Evolutionary conservation across 2,329 filamentous ascomycete species (phyloP), one percentile per base, ranked within the genome.

Genomic region (Paecilomyces sp.): DNA sequence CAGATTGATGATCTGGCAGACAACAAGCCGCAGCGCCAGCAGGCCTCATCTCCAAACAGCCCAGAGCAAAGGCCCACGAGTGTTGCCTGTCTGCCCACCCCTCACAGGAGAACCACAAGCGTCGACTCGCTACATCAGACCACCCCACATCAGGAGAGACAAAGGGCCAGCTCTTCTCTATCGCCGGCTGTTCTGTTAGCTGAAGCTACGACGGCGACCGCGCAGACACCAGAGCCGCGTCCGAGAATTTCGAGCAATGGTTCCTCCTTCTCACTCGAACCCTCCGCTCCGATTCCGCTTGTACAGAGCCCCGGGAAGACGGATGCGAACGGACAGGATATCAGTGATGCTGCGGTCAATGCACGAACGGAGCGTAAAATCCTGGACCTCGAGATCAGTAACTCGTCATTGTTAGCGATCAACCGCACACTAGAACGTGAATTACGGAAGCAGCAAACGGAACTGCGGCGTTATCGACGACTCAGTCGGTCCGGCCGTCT

Each of bases 311-410:
- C 79, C 72, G 31, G 77, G 76, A 66, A 73, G 68, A 62, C 71
- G 69, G 73, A 80, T 63, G 69, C 67, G 79, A 59, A 66, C 1
- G 70, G 81, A 12, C 75, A 88, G 58, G 81, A 85, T 7, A 79
- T 89, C 62, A 89, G 85, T 62, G 92, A 95, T 61, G 81, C 91
- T 6, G 91, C 94, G 11, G 85, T 89, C n/a, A 94, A 91, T 71
- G 94, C 94, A 13, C 85, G 94, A 31, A 85, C 91, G 36, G 94
- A 97, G 74, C 86, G 94, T 62, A 99, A 97, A 77, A 92, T 99
- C 0, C 85, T 97, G 65, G 94, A 99, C 72, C 80, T 99, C 5
- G 91, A 99, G 72, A 99, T 99, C 64, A 96, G 90, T 58, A 99
- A 99, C 70, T 94, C 91, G 1, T 97, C 92, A 1, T 82, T 99